A percentile compares a stretch with the other conserved stretches of the same genome.
Conservation (phyloP, 331 rosid genomes). For the Quercus phellos region DNA sequence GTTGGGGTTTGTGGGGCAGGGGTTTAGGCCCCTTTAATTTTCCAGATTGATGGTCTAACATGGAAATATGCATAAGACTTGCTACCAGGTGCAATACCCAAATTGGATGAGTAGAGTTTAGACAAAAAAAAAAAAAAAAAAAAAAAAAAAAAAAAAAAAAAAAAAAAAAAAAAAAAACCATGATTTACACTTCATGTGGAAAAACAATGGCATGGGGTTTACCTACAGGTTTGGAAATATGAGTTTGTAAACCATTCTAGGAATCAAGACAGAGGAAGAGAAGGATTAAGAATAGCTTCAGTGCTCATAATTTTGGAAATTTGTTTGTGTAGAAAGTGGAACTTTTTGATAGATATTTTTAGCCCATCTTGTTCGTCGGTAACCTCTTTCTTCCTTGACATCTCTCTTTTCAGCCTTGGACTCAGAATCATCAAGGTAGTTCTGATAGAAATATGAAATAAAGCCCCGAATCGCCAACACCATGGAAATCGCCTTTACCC, state of each 20-base stretch:
- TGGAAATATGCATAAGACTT: neutral
- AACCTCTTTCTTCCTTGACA: neutral
- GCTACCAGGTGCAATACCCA: neutral
- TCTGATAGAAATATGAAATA: slow-evolving; percentile 44
- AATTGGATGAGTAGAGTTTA: neutral
- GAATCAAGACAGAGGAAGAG: too few relatives aligned
- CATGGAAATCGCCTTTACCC: slow-evolving; percentile 42
- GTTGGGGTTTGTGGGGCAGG: too few relatives aligned
- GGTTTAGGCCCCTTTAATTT: neutral
- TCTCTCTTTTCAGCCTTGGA: too few relatives aligned
- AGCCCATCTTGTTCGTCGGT: neutral
- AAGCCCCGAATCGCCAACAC: slow-evolving; percentile 52
- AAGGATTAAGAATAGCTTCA: too few relatives aligned
- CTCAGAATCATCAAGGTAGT: slow-evolving; percentile 42
- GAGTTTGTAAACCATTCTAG: too few relatives aligned
- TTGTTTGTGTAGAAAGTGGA: neutral
- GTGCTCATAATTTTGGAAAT: neutral
- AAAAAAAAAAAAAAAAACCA: neutral
- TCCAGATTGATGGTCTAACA: neutral
- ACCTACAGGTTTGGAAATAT: neutral
- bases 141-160: too few relatives aligned
- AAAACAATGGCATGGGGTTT: neutral
- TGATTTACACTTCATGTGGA: neutral
- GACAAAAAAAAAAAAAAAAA: too few relatives aligned
- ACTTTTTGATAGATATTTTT: neutral